Evolutionary conservation across 352 stramenopile species (phyloP).

Genomic region (Phytophthora litchii): DNA sequence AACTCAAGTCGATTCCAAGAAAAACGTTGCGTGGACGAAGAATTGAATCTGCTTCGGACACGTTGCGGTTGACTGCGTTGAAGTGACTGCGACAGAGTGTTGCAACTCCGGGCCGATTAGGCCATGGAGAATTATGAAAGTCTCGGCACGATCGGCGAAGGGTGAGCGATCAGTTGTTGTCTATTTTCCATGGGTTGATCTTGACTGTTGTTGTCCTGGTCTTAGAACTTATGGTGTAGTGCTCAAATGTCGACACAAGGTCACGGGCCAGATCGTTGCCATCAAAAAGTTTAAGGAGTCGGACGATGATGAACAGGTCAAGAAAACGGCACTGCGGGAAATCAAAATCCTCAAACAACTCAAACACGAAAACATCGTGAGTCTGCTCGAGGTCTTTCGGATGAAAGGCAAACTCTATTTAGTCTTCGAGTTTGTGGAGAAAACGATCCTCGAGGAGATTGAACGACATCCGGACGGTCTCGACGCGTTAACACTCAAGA

Average conservation of each 20-base stretch:
- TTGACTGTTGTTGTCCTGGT: conserved; percentile 1
- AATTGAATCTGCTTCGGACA: conserved; percentile 6
- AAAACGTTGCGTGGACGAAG: conserved; percentile 2
- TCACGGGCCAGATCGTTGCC: conserved; percentile 84
- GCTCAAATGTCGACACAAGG: conserved; percentile 86
- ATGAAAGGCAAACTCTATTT: conserved; percentile 86
- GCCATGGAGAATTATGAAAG: conserved; percentile 90
- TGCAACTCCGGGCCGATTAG: conserved; percentile 6
- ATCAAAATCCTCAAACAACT: conserved; percentile 90
- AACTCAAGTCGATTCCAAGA: conserved; percentile 32
- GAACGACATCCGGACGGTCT: conserved; percentile 88
- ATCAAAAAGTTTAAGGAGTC: conserved; percentile 94
- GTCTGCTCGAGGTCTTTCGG: conserved; percentile 84
- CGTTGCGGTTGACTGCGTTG: background rate
- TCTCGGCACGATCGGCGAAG: conserved; percentile 88
- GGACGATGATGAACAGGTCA: conserved; percentile 90
- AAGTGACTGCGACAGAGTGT: conserved; percentile 13
- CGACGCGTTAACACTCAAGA: conserved; percentile 63
- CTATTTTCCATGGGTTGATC: background rate
- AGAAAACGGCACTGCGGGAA: conserved; percentile 85
- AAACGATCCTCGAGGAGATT: conserved; percentile 90
- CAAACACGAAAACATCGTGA: conserved; percentile 89
- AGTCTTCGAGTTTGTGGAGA: conserved; percentile 91
- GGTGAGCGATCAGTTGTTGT: conserved; percentile 42
- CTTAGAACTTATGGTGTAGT: conserved; percentile 85